phyloP scores from a whole-genome alignment of 805 yeast species.

The Candida mattraensis region DNA sequence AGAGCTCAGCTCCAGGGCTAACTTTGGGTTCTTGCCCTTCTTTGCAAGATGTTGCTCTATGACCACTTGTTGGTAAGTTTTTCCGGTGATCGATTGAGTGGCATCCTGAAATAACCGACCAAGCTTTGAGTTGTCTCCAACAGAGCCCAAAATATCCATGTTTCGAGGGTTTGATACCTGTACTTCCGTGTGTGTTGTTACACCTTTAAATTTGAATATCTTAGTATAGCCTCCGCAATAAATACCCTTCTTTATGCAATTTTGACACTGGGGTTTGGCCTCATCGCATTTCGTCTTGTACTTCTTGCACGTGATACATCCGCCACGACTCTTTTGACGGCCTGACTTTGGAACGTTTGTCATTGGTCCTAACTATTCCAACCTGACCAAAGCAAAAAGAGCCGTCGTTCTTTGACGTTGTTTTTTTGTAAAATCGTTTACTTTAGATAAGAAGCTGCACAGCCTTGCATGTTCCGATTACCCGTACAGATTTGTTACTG shows the following conservation, averaged over 20 bases:
- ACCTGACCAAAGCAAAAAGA: too few relatives aligned
- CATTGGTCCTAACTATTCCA: too few relatives aligned
- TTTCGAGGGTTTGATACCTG: too few relatives aligned
- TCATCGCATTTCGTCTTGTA: slow-evolving; percentile 44
- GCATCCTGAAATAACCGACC: slow-evolving; percentile 13
- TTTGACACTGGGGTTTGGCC: slow-evolving; percentile 39
- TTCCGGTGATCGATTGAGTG: slow-evolving; percentile 20
- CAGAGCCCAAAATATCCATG: not conserved
- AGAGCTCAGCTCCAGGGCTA: slow-evolving; percentile 16
- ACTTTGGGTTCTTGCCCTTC: slow-evolving; percentile 18
- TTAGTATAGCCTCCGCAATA: slow-evolving; percentile 21
- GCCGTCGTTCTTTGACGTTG: too few relatives aligned
- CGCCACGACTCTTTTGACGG: slow-evolving; percentile 23
- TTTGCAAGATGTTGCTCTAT: slow-evolving; percentile 17
- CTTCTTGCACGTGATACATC: slow-evolving; percentile 43
- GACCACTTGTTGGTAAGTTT: slow-evolving; percentile 15
- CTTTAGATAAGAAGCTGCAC: too few relatives aligned
- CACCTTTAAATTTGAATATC: slow-evolving; percentile 16
- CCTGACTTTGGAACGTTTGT: not conserved
- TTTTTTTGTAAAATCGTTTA: not conserved
- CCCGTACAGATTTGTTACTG: too few relatives aligned
- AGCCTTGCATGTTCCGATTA: too few relatives aligned
- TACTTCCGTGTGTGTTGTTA: not conserved
- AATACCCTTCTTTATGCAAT: slow-evolving; percentile 34
- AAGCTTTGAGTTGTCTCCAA: slow-evolving; percentile 2